These are phyloP conservation scores for Immersiella caudata DNA, from an alignment of 495 filamentous ascomycete species.

Conservation along the genomic window DNA sequence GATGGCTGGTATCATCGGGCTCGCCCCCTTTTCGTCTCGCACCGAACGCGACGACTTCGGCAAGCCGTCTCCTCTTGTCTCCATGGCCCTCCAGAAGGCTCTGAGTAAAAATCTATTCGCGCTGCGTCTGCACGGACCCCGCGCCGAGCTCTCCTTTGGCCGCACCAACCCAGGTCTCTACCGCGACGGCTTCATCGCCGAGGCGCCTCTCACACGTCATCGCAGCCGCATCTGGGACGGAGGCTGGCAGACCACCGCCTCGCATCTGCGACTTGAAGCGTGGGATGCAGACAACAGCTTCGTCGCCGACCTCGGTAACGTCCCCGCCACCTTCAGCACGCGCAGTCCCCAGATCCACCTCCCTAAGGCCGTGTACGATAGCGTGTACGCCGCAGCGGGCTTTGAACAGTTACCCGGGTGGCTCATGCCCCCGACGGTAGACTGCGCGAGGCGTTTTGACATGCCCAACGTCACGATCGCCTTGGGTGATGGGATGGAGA, in stretches of 20 bases:
- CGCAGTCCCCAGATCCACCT: neutral
- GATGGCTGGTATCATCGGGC: slow-evolving; percentile 5
- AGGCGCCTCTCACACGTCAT: neutral
- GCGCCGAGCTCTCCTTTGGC: slow-evolving; percentile 8
- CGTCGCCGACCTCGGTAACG: neutral
- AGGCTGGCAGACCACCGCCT: neutral
- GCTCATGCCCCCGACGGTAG: no score
- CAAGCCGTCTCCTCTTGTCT: neutral
- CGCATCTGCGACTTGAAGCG: neutral
- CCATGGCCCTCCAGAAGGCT: neutral
- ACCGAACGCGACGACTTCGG: slow-evolving; percentile 4
- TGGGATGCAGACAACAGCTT: neutral
- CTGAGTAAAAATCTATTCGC: neutral
- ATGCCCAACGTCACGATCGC: no score
- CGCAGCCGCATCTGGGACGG: neutral
- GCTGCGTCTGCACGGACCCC: neutral
- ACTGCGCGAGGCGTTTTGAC: no score
- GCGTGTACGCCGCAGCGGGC: neutral
- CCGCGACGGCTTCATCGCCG: neutral
- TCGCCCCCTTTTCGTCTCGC: slow-evolving; percentile 8
- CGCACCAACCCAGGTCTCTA: neutral
- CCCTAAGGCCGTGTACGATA: slow-evolving; percentile 1
- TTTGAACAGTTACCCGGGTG: neutral
- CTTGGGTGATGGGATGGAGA: no score
- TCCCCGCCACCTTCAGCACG: slow-evolving; percentile 4